Percentiles rank a stretch among this genome's conserved stretches.
phyloP scores from a whole-genome alignment of 2,329 filamentous ascomycete genomes.

The Colletotrichum gigasporum region DNA sequence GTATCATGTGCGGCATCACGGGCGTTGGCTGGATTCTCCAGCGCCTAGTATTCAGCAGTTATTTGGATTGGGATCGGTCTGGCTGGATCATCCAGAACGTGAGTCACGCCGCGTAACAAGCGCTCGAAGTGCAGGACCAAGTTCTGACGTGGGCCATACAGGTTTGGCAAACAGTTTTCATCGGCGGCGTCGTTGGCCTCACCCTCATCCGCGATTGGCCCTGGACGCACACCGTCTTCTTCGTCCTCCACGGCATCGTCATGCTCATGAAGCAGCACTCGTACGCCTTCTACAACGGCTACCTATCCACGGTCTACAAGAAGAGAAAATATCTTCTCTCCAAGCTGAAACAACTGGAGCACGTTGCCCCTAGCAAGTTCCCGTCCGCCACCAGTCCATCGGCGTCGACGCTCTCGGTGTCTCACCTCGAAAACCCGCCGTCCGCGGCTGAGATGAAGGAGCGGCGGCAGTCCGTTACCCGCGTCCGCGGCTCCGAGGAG shows the following conservation, averaged over 20 bases:
- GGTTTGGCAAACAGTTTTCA: conserved; percentile 75
- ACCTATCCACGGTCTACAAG: conserved; percentile 70
- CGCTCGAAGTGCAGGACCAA: background rate
- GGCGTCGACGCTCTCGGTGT: conserved; percentile 53
- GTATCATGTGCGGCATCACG: conserved; percentile 73
- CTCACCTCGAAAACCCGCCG: conserved; percentile 52
- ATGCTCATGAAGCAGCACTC: conserved; percentile 89
- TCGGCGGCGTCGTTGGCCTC: conserved; percentile 70
- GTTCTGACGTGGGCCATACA: conserved; percentile 36
- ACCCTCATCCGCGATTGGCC: conserved; percentile 80
- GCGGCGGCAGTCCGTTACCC: conserved; percentile 51
- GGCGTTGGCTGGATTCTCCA: conserved; percentile 74
- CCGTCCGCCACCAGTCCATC: conserved; percentile 53
- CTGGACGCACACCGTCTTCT: conserved; percentile 84
- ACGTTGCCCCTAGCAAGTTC: conserved; percentile 54
- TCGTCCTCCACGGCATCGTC: conserved; percentile 76
- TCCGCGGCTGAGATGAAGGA: conserved; percentile 47
- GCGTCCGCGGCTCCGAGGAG: conserved; percentile 47
- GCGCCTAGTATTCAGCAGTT: conserved; percentile 64
- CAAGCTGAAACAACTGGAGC: conserved; percentile 67
- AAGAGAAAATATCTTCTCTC: conserved; percentile 53
- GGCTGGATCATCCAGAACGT: conserved; percentile 81
- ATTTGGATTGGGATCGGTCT: conserved; percentile 71
- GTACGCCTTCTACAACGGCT: conserved; percentile 82
- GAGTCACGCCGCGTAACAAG: conserved; percentile 35